Evolutionary conservation across 1,284 basidiomycete genomes (phyloP).

Genomic region (Rhizopogon parksii): DNA sequence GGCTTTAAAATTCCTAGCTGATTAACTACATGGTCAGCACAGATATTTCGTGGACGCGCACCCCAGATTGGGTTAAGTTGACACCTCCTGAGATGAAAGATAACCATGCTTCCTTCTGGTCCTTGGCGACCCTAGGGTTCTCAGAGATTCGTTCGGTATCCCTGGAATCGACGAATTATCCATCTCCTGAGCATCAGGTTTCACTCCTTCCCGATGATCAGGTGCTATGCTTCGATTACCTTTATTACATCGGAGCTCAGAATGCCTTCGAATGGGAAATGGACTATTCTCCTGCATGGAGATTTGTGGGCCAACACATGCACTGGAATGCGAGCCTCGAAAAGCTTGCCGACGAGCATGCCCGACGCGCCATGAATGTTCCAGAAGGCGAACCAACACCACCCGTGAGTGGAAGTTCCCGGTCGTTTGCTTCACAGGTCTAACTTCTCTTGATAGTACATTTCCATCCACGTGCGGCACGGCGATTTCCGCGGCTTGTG

Average conservation of each 20-base stretch:
- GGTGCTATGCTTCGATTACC: slow-evolving; percentile 46
- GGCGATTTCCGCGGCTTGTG: slow-evolving; percentile 56
- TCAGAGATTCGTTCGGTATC: slow-evolving; percentile 33
- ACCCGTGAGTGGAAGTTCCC: slow-evolving; percentile 27
- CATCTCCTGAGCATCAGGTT: slow-evolving; percentile 30
- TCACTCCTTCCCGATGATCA: slow-evolving; percentile 43
- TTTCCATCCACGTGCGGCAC: slow-evolving; percentile 57
- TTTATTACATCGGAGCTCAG: slow-evolving; percentile 40
- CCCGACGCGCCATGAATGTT: slow-evolving; percentile 36
- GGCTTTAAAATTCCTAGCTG: background rate
- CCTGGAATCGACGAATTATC: slow-evolving; percentile 26
- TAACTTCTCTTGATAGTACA: slow-evolving; percentile 40
- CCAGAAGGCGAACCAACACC: slow-evolving; percentile 33
- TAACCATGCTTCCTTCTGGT: slow-evolving; percentile 39
- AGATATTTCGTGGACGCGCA: slow-evolving; percentile 46
- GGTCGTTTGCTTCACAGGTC: background rate
- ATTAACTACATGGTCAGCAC: background rate
- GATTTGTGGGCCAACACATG: slow-evolving; percentile 39
- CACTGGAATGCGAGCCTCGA: slow-evolving; percentile 37
- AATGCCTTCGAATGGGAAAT: slow-evolving; percentile 38
- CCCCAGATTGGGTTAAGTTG: slow-evolving; percentile 38
- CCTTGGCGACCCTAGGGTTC: slow-evolving; percentile 39
- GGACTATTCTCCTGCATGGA: slow-evolving; percentile 46
- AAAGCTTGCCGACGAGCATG: slow-evolving; percentile 33
- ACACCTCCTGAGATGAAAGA: slow-evolving; percentile 29